phyloP scores from a whole-genome alignment of 2,329 filamentous ascomycete species.

The Dendryphion nanum region DNA sequence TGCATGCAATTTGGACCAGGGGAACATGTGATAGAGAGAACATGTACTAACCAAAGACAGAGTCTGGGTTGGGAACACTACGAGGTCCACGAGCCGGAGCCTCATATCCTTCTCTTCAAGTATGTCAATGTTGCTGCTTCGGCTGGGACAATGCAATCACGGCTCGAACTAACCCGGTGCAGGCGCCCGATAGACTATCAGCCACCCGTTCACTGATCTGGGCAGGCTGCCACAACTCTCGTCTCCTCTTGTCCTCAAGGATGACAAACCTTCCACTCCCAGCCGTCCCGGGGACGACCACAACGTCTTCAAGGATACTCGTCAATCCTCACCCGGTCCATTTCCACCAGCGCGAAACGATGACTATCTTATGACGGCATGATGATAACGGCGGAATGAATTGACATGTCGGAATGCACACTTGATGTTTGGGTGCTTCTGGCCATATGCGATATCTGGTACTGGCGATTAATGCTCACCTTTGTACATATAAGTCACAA shows the following conservation, averaged over 20 bases:
- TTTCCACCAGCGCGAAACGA: too few relatives aligned
- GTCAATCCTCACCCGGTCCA: too few relatives aligned
- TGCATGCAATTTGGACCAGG: too few relatives aligned
- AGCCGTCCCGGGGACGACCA: conserved; percentile 3
- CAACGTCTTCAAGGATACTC: too few relatives aligned
- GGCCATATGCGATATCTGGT: conserved; percentile 13
- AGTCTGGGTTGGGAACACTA: conserved; percentile 99
- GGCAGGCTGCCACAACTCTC: conserved; percentile 1
- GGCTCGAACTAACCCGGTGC: not conserved
- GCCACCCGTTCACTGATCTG: conserved; percentile 53
- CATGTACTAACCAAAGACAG: conserved; percentile 49
- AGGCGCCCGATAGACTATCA: conserved; percentile 86
- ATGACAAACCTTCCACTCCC: conserved; percentile 4
- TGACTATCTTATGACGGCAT: conserved; percentile 35
- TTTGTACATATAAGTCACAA: conserved; percentile 32
- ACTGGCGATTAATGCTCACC: conserved; percentile 14
- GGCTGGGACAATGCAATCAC: too few relatives aligned
- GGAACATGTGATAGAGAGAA: too few relatives aligned
- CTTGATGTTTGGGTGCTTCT: too few relatives aligned
- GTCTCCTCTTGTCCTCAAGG: conserved; percentile 5
- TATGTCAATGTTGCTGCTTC: conserved; percentile 54
- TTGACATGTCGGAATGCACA: conserved; percentile 16
- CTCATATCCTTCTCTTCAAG: conserved; percentile 98
- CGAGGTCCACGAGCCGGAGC: conserved; percentile 97
- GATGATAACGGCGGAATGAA: conserved; percentile 38